These are phyloP conservation scores for Fusarium incarnatum DNA, from an alignment of 2,329 filamentous ascomycete genomes.

Conservation along the genomic window DNA sequence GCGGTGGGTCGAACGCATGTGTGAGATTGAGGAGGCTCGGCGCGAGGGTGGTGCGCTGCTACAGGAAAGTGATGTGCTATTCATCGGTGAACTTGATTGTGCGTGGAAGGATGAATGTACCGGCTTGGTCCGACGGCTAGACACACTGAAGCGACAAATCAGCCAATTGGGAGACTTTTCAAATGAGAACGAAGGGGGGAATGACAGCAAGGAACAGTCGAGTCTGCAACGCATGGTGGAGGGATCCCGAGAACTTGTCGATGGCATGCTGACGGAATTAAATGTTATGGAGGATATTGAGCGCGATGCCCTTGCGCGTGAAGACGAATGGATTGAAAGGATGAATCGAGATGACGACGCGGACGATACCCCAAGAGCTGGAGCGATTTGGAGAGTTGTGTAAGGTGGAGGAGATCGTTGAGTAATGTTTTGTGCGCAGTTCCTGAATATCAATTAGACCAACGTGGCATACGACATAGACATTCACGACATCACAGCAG, in stretches of 20 bases:
- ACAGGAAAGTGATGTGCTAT: conserved; percentile 55
- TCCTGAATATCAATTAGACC: conserved; percentile 7
- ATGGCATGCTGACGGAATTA: conserved; percentile 72
- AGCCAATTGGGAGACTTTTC: conserved; percentile 55
- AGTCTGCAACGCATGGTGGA: conserved; percentile 62
- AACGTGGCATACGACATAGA: conserved; percentile 7
- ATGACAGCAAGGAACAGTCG: conserved; percentile 34
- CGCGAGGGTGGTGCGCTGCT: conserved; percentile 51
- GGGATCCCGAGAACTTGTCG: conserved; percentile 61
- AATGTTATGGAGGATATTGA: conserved; percentile 72
- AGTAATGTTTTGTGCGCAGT: background rate
- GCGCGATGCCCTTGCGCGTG: conserved; percentile 64
- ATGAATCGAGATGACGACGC: conserved; percentile 61
- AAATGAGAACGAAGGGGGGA: conserved; percentile 11
- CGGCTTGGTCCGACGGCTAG: conserved; percentile 64
- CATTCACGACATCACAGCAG: conserved; percentile 26
- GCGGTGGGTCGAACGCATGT: conserved; percentile 64
- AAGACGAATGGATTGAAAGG: conserved; percentile 68
- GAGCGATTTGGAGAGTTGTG: conserved; percentile 61
- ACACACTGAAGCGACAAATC: conserved; percentile 64
- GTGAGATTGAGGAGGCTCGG: conserved; percentile 60
- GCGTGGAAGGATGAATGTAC: conserved; percentile 70
- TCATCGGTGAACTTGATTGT: conserved; percentile 66
- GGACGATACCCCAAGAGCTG: conserved; percentile 54
- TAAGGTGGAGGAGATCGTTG: conserved; percentile 23